These are phyloP conservation scores for Byssoonygena ceratinophila DNA, from an alignment of 2,329 filamentous ascomycete species.

Conservation along the genomic window DNA sequence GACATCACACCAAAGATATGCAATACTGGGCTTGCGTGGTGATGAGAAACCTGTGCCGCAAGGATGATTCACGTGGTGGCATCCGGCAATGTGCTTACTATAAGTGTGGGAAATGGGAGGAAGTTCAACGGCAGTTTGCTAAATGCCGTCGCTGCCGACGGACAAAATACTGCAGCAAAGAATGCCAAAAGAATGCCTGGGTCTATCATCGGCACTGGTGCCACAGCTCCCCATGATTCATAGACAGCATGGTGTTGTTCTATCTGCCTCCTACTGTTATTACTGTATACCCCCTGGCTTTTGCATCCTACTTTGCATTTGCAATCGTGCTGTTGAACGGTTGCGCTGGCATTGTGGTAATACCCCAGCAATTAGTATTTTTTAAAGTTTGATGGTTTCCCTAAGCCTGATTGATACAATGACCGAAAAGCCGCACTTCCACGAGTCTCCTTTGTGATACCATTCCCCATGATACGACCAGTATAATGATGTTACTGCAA, in stretches of 20 bases:
- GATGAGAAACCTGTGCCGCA: slow-evolving; percentile 96
- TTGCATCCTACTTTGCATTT: slow-evolving; percentile 4
- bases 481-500: slow-evolving; percentile 10
- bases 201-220: slow-evolving; percentile 98
- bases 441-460: slow-evolving; percentile 12
- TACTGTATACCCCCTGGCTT: neutral
- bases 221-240: slow-evolving; percentile 30
- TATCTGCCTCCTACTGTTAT: neutral
- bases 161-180: slow-evolving; percentile 99
- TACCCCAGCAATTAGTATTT: neutral
- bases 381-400: slow-evolving; percentile 1
- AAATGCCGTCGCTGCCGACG: slow-evolving; percentile 93
- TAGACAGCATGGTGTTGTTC: slow-evolving; percentile 6
- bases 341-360: neutral
- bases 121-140: slow-evolving; percentile 90
- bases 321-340: neutral
- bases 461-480: slow-evolving; percentile 4
- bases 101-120: slow-evolving; percentile 96
- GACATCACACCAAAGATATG: slow-evolving; percentile 93
- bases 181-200: slow-evolving; percentile 98
- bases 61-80: slow-evolving; percentile 87
- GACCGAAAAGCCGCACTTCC: slow-evolving; percentile 8
- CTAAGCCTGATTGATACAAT: slow-evolving; percentile 3
- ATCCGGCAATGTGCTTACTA: slow-evolving; percentile 97
- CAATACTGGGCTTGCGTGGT: slow-evolving; percentile 99